phyloP scores from a whole-genome alignment of 169 alveolate genomes.

The Plasmodium vivax region DNA sequence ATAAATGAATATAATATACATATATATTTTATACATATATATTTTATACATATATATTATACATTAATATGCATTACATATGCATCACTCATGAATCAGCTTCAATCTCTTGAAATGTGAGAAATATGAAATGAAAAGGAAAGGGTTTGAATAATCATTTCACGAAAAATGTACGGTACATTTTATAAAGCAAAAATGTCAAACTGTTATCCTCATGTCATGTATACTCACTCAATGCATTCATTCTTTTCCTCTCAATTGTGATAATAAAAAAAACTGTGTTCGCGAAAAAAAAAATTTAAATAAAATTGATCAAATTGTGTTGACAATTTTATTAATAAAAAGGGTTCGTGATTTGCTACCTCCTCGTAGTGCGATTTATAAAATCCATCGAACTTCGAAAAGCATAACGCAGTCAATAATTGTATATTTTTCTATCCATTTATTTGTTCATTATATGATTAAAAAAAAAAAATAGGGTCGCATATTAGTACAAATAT shows the following conservation, averaged over 20 bases:
- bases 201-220: background rate
- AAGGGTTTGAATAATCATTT: background rate
- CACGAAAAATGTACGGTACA: background rate
- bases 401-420: background rate
- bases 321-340: background rate
- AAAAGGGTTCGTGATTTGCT: background rate
- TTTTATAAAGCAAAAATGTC: background rate
- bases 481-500: background rate
- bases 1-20: no score
- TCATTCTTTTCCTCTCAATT: background rate
- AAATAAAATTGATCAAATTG: background rate
- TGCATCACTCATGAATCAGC: background rate
- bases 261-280: background rate
- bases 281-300: background rate
- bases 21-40: background rate
- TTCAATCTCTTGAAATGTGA: background rate
- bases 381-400: background rate
- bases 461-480: background rate
- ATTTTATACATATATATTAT: background rate
- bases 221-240: background rate
- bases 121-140: background rate
- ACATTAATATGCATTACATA: background rate
- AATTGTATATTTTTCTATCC: background rate
- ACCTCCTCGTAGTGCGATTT: background rate
- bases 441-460: background rate